Base-by-base conservation (phyloP, 805 yeast genomes). In the Sugiyamaella qingdaonensis region DNA sequence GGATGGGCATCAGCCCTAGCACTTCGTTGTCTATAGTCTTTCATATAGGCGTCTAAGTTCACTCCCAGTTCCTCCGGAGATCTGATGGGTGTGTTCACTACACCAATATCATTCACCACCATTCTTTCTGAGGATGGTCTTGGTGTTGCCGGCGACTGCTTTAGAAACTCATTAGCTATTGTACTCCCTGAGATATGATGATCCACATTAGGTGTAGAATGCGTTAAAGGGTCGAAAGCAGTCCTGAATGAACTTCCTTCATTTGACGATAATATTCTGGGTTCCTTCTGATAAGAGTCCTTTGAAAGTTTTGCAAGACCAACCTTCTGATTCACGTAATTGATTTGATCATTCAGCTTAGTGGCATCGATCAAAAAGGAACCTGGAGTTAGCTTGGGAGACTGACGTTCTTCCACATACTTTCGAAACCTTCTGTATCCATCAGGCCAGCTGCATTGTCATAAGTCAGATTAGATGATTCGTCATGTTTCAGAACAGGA, bases 131-230 rank as follows among this genome's bases (percentile, higher is more conserved):
- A 24, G 29, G 29, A 24, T 3, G 7, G 4, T 34, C 37, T 3
- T 34, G 37, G 37, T n/a, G 37, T 34, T 34, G n/a, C 16, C 16
- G 37, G 37, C 4, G 16, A 4, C 5, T 34, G 3, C 10, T 34
- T 13, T 14, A 34, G 4, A n/a, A 46, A 32, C 21, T 27, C 46
- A 8, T 51, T 37, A 2, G 34, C 46, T 5, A 51, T 8, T 2
- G 54, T 46, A 21, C 51, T 46, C 8, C 51, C 54, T 9, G 54
- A 51, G 21, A 51, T 49, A 29, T 43, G 46, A 16, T 33, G 27
- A 24, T 48, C 51, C 10, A 24, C 43, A 24, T 39, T 37, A 10
- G 51, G 51, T 3, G 51, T 48, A 10, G 51, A 48, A 10, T 48
- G 51, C 27, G 29, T 4, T 9, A 48, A 10, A 10, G 27, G 51